phyloP scores from a whole-genome alignment of 441 rosid genomes.

The Gossypium trilobum region DNA sequence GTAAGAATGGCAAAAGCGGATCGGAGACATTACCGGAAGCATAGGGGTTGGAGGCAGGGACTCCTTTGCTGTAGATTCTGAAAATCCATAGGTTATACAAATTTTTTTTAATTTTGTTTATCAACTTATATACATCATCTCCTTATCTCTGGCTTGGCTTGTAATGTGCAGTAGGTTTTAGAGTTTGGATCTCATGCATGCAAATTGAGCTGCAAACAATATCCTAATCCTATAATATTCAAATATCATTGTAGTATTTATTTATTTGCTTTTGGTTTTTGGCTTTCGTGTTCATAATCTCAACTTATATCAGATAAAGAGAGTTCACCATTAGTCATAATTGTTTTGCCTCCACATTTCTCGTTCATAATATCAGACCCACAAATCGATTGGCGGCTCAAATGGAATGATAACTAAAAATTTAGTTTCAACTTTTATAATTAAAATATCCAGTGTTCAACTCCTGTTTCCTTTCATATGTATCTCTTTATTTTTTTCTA shows the following conservation, averaged over 20 bases:
- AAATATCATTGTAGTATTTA: not conserved
- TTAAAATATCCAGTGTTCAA: no score
- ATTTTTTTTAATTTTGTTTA: constrained; percentile 13
- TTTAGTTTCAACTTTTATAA: no score
- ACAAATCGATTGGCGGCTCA: no score
- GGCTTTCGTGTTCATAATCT: not conserved
- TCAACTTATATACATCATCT: constrained; percentile 17
- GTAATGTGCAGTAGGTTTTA: constrained; percentile 14
- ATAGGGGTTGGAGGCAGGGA: constrained; percentile 45
- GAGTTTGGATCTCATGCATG: not conserved
- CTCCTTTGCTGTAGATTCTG: constrained; percentile 87
- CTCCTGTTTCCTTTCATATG: no score
- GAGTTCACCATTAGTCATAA: not conserved
- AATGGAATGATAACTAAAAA: no score
- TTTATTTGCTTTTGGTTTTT: not conserved
- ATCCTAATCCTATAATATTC: not conserved
- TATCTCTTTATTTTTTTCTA: no score
- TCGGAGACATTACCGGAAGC: constrained; percentile 40
- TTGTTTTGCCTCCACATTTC: no score
- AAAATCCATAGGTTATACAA: constrained; percentile 28
- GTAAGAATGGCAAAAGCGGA: constrained; percentile 80
- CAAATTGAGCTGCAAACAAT: constrained; percentile 8
- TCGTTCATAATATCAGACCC: no score
- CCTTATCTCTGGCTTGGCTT: constrained; percentile 10
- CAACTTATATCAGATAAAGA: not conserved